These are phyloP conservation scores for Pisolithus orientalis DNA, from an alignment of 768 basidiomycete species.

Conservation along the genomic window DNA sequence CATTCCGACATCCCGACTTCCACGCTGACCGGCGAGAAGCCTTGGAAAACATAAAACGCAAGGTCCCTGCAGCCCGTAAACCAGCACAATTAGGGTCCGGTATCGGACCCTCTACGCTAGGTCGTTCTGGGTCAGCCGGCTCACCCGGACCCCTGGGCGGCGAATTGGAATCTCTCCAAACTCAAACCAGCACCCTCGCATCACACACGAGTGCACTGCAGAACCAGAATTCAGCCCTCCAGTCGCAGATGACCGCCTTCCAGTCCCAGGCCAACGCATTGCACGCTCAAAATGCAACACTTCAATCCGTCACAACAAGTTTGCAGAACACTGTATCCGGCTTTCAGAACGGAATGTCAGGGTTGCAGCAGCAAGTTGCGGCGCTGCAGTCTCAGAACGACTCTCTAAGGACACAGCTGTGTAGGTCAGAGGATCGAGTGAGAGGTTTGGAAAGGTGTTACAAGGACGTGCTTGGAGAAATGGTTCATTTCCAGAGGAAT, in stretches of 20 bases:
- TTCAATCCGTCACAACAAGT: slow-evolving; percentile 26
- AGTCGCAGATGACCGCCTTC: slow-evolving; percentile 23
- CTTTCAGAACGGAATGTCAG: slow-evolving; percentile 14
- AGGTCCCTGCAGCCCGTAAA: slow-evolving; percentile 38
- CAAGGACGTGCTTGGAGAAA: slow-evolving; percentile 62
- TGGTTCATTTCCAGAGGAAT: slow-evolving; percentile 66
- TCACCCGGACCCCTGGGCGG: slow-evolving; percentile 22
- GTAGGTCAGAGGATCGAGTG: slow-evolving; percentile 44
- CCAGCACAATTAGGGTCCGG: slow-evolving; percentile 19
- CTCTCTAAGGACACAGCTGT: slow-evolving; percentile 23
- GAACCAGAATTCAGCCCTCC: slow-evolving; percentile 21
- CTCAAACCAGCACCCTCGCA: slow-evolving; percentile 21
- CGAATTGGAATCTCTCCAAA: slow-evolving; percentile 23
- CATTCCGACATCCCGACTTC: slow-evolving; percentile 48
- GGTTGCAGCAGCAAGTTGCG: slow-evolving; percentile 23
- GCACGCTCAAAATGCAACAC: slow-evolving; percentile 28
- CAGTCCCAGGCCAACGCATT: slow-evolving; percentile 26
- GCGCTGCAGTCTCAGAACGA: slow-evolving; percentile 26
- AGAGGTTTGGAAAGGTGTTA: slow-evolving; percentile 57
- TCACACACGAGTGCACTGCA: slow-evolving; percentile 27
- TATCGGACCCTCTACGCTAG: slow-evolving; percentile 15
- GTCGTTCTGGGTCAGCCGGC: slow-evolving; percentile 17
- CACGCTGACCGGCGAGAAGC: slow-evolving; percentile 46
- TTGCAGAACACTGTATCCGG: slow-evolving; percentile 17
- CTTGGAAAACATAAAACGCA: slow-evolving; percentile 63